phyloP scores from a whole-genome alignment of 2,329 filamentous ascomycete genomes.

The Calonectria ilicicola region DNA sequence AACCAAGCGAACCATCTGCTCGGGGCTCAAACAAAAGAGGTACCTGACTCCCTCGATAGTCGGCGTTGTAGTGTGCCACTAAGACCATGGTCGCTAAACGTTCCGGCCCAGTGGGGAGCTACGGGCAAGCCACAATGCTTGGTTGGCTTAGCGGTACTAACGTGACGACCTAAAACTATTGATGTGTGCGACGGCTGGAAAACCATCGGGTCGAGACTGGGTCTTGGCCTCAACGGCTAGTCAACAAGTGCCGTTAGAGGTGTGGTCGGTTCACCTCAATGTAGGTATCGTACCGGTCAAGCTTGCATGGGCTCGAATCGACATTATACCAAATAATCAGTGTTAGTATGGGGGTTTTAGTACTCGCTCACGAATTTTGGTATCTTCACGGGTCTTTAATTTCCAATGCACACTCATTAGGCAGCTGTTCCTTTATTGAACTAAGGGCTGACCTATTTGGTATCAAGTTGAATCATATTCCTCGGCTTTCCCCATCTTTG shows the following conservation, averaged over 20 bases:
- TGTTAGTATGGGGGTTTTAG: not conserved
- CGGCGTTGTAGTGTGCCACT: not conserved
- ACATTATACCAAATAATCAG: not conserved
- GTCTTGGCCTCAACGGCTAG: not conserved
- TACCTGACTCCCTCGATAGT: not conserved
- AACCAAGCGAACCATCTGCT: not conserved
- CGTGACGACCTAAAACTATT: not conserved
- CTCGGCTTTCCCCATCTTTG: too few relatives aligned
- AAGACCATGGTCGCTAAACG: not conserved
- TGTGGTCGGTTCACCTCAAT: not conserved
- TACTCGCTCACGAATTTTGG: not conserved
- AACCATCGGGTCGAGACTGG: not conserved
- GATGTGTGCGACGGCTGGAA: not conserved
- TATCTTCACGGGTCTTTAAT: not conserved
- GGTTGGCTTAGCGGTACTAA: not conserved
- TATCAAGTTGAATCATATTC: too few relatives aligned
- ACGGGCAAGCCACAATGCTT: not conserved
- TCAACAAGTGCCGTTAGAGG: not conserved
- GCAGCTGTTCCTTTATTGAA: not conserved
- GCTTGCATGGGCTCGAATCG: not conserved
- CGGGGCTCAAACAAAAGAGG: not conserved
- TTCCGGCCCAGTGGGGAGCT: not conserved
- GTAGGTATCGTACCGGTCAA: not conserved
- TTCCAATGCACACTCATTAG: not conserved
- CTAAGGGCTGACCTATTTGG: too few relatives aligned